phyloP scores from a whole-genome alignment of 768 basidiomycete genomes.

The Astraeus odoratus region DNA sequence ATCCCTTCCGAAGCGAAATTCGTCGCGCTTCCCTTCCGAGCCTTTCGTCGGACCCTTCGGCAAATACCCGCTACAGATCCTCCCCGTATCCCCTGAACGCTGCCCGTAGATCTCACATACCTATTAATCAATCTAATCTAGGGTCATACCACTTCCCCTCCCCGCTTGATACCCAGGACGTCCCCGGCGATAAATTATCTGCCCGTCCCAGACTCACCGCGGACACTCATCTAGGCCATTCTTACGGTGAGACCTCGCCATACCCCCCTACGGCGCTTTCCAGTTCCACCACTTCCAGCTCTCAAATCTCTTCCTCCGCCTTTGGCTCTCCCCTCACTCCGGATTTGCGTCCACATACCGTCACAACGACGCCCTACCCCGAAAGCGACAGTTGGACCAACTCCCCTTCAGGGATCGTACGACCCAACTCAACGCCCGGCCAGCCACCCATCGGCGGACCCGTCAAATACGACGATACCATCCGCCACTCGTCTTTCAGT shows the following conservation, averaged over 20 bases:
- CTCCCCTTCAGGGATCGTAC: slow-evolving; percentile 52
- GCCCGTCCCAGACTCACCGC: slow-evolving; percentile 45
- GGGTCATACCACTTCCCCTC: slow-evolving; percentile 54
- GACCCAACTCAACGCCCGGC: slow-evolving; percentile 61
- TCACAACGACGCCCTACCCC: slow-evolving; percentile 37
- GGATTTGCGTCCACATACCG: slow-evolving; percentile 38
- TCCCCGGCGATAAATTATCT: slow-evolving; percentile 30
- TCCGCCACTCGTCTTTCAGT: slow-evolving; percentile 65
- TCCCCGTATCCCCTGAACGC: slow-evolving; percentile 49
- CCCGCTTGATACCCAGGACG: slow-evolving; percentile 32
- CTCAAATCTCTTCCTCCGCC: slow-evolving; percentile 41
- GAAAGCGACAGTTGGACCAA: slow-evolving; percentile 51
- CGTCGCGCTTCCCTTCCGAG: slow-evolving; percentile 63
- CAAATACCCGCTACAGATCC: slow-evolving; percentile 41
- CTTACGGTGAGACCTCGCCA: slow-evolving; percentile 39
- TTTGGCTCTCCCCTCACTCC: slow-evolving; percentile 43
- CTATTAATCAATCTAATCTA: slow-evolving; percentile 32
- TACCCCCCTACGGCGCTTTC: slow-evolving; percentile 45
- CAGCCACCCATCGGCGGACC: slow-evolving; percentile 43
- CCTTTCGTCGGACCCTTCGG: slow-evolving; percentile 41
- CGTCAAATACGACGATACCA: slow-evolving; percentile 64
- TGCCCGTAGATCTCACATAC: slow-evolving; percentile 42
- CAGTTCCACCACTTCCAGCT: slow-evolving; percentile 45
- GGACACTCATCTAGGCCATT: slow-evolving; percentile 37
- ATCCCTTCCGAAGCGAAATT: slow-evolving; percentile 44